Evolutionary conservation across 2,329 filamentous ascomycete genomes (phyloP), one percentile per base, ranked within the genome.

Genomic region (Venturia effusa): DNA sequence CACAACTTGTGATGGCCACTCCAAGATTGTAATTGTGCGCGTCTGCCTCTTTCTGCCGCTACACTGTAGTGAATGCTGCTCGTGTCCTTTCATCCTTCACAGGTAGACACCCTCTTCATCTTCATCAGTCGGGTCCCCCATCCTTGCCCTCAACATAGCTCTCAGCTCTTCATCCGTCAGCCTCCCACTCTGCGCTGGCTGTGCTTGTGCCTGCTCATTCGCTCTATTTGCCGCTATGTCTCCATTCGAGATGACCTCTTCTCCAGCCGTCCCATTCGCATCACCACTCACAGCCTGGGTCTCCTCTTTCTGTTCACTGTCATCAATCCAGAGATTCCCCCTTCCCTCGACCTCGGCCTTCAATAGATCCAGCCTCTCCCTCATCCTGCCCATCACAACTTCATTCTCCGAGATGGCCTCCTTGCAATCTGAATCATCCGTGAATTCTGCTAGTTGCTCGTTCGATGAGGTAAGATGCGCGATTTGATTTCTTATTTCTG

Each of bases 371-470:
- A 91, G 82, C 72, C 88, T 80, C 75, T 85, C 82, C 66, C 81
- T 78, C 83, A 90, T 88, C 68, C 87, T 81, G 66, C 74, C 79
- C 64, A 92, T 87, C 64, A 92, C 88, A 24, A 71, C 74, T 69
- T 86, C 81, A 74, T 92, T 92, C 75, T 92, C 88, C 64, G 76
- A 73, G 71, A 92, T 88, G 65, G 88, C 89, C 65, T 91, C 88
- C 68, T 84, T 77, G 77, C 89, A 92, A 73, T 89, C 88, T 66
- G 80, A 79, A 71, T 92, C 89, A 59, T 85, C 80, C 64, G 87
- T 86, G 41, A 60, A 66, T 19, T 66, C 64, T 10, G 11, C 22
- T 3, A 66, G 85, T 73, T 92, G 84, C 67, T 83, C 81, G 76
- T 92, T 92, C 67, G 86, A 89, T 73, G 86, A 85, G 70, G 87